Base-by-base conservation (phyloP, 192 early-diverging fungal species). In the Coemansia sp. region DNA sequence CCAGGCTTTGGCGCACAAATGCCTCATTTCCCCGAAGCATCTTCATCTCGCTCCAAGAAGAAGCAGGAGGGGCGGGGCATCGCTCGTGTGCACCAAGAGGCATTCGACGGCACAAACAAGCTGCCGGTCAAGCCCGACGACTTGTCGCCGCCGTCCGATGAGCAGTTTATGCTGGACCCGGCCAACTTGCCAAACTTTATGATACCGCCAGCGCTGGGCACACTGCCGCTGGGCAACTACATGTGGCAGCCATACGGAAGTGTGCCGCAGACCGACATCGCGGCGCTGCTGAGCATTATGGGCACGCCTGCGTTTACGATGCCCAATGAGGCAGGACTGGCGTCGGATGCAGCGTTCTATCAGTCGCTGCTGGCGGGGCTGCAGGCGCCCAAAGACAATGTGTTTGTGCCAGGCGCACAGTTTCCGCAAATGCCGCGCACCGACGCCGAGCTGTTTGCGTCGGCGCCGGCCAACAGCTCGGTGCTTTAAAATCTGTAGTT, bases 51-150 rank as follows among this genome's bases (percentile, higher is more conserved):
- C 34, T 23, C 59, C 42, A 78, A 59, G 55, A 69, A 66, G 55
- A 79, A 79, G 71, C 57, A 57, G 57, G 66, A 56, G 57, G n/a
- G 59, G 62, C 46, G 58, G 60, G 19, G 76, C 76, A 53, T 34
- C 7, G 31, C 31, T 34, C 76, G 76, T 20, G 76, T 79, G 31
- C 71, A 79, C 57, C 71, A 79, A 31, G 76, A 72, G 51, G 71
- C 76, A 11, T 79, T 79, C 28, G 76, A 79, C 42, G 76, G 76
- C 50, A 73, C 76, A n/a, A 73, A 79, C 52, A 70, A 69, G 67
- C 67, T 73, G 57, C 76, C 76, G 20, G 59, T 79, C 23, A 79
- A 79, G 71, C 71, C 70, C 6, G 76, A 79, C 37, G 76, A 69
- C 57, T 28, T 69, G 4, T 62, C 59, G 51, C 64, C 67, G 17